Evolutionary conservation across 139 green algal species (phyloP), one percentile per base, ranked within the genome.

Genomic region (Raphidocelis subcapitata): DNA sequence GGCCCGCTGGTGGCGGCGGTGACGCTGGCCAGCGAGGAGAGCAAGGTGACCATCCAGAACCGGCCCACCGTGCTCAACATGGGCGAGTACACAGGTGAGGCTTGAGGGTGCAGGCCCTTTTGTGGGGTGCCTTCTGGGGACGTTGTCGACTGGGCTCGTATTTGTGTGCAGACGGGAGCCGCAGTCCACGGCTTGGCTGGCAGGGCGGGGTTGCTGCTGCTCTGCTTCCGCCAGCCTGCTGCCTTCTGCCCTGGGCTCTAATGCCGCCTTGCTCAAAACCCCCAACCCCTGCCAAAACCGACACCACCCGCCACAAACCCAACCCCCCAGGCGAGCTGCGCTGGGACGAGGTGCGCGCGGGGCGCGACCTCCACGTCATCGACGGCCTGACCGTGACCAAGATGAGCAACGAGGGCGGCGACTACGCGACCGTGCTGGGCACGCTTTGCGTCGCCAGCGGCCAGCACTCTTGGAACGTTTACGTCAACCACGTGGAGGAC

Each of bases 401-500:
- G 73, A 88, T 88, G 79, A 70, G 65, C 47, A 88, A 88, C 36
- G 82, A 88, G 55, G 82, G 82, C 16, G 82, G 82, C 46, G 82
- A 88, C 73, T 88, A 88, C 56, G 82, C 82, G 8, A 88, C 82
- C 2, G 82, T 88, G 69, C 79, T 88, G 61, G 82, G 82, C 61
- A 88, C 72, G 16, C 75, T 89, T 23, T 86, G 84, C 75, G 61
- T 89, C 14, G 77, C 84, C 8, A 77, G 60, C 21, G 79, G 79
- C 1, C 83, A 89, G 81, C 84, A 89, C 74, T 76, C 73, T 44
- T 89, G 84, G 84, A 89, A 87, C 51, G 74, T 89, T 35, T 89
- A 89, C 79, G 80, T 89, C 78, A 89, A 89, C 79, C 84, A 89
- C 68, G 84, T 89, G 35, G 84, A 89, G 79, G 84, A 89, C 72